Evolutionary conservation across 2,329 filamentous ascomycete genomes (phyloP), one percentile per base, ranked within the genome.

Genomic region (Paraphaeosphaeria minitans): DNA sequence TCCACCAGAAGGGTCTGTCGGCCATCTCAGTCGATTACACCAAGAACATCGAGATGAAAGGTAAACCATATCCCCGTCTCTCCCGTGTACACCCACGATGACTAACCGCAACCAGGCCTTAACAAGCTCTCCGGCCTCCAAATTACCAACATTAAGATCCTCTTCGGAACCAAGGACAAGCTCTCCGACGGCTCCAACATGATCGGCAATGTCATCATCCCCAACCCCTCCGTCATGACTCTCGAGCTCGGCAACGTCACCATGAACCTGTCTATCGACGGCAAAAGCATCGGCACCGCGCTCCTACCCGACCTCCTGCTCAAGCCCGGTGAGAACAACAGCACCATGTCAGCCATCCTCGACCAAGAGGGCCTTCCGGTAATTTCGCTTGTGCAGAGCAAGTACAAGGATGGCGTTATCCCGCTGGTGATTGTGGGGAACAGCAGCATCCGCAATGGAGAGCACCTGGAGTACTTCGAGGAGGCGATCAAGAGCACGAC

Each of bases 161-260:
- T 79, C 35, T 66, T 81, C 21, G 65, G 72, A 29, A 57, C 68
- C 14, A 69, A 80, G 55, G 61, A 69, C 46, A 59, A 66, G 47
- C 65, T 75, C 48, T 27, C 62, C 70, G 77, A 82, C 54, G 82
- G 79, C 62, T 81, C 83, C 70, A 91, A 90, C 77, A 88, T 91
- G 76, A 77, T 82, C 53, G 87, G 83, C 65, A 83, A 78, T 14
- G 82, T 83, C 57, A 78, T 79, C 57, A 87, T 91, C 52, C 87
- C 86, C 64, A 91, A 91, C 73, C 82, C 81, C 7, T 89, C 87
- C 1, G 76, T 85, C 53, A 81, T 89, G 69, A 85, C 82, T n/a
- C 80, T 91, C 53, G 83, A 88, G 35, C 83, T 91, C 80, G 89
- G 89, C 66, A 88, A 90, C 66, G 79, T 85, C 37, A 84, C 83